phyloP scores from a whole-genome alignment of 202 grass and related monocot species.

The Musa balbisiana region DNA sequence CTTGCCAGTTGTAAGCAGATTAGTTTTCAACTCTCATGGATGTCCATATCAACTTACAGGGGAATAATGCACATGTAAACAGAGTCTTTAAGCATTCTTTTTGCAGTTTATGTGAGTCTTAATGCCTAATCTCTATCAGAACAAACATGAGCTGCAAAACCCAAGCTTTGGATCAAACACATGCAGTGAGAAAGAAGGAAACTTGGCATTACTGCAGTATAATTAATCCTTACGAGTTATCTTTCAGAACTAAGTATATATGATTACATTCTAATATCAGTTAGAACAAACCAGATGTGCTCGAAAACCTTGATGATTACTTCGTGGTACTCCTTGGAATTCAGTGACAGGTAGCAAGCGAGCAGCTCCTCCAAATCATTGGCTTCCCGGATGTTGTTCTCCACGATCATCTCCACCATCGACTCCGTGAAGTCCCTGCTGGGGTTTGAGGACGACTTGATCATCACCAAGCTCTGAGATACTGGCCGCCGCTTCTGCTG shows the following conservation, averaged over 20 bases:
- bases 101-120: background rate
- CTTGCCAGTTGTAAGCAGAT: background rate
- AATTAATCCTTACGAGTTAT: background rate
- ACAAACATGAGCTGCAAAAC: too few species aligned
- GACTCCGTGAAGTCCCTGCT: slow-evolving; percentile 78
- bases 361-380: slow-evolving; percentile 85
- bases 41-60: too few species aligned
- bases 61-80: too few species aligned
- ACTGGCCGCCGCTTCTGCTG: slow-evolving; percentile 17
- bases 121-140: background rate
- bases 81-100: too few species aligned
- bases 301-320: slow-evolving; percentile 87
- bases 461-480: slow-evolving; percentile 67
- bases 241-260: background rate
- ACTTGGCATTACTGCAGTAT: background rate
- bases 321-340: slow-evolving; percentile 71
- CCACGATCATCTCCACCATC: slow-evolving; percentile 89
- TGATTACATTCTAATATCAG: slow-evolving; percentile 48
- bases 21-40: background rate
- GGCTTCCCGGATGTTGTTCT: slow-evolving; percentile 48
- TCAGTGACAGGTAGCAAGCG: slow-evolving; percentile 78
- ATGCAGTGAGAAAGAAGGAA: background rate
- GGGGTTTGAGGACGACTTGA: slow-evolving; percentile 64
- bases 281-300: slow-evolving; percentile 60
- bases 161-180: too few species aligned